These are phyloP conservation scores for Fragaria ananassa DNA, from an alignment of 306 rosid species.

Conservation along the genomic window DNA sequence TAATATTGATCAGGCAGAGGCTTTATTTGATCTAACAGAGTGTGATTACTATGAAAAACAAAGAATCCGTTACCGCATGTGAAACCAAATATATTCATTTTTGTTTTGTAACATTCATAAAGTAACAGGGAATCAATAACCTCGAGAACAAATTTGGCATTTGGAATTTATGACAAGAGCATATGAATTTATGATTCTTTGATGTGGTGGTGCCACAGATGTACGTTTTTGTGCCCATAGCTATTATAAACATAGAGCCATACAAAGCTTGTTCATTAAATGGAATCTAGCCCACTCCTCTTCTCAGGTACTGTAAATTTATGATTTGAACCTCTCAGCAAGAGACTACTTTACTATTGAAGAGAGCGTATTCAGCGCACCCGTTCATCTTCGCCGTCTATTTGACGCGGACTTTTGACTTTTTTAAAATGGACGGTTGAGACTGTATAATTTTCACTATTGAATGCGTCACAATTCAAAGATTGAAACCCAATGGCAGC, in stretches of 20 bases:
- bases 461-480: not conserved
- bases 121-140: too few species aligned
- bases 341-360: not conserved
- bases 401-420: too few species aligned
- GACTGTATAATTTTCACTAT: too few species aligned
- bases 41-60: too few species aligned
- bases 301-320: not conserved
- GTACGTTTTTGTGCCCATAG: not conserved
- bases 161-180: not conserved
- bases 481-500: conserved; percentile 3
- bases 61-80: too few species aligned
- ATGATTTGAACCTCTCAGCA: not conserved
- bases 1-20: not conserved
- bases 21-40: not conserved
- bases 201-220: too few species aligned
- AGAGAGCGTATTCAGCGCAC: too few species aligned
- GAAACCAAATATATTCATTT: not conserved
- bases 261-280: too few species aligned
- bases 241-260: not conserved
- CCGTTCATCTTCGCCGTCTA: too few species aligned
- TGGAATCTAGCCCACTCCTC: not conserved
- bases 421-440: too few species aligned
- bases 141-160: too few species aligned
- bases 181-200: not conserved
- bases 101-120: too few species aligned